phyloP scores from a whole-genome alignment of 257 asterid species.

The Osmanthus fragrans region DNA sequence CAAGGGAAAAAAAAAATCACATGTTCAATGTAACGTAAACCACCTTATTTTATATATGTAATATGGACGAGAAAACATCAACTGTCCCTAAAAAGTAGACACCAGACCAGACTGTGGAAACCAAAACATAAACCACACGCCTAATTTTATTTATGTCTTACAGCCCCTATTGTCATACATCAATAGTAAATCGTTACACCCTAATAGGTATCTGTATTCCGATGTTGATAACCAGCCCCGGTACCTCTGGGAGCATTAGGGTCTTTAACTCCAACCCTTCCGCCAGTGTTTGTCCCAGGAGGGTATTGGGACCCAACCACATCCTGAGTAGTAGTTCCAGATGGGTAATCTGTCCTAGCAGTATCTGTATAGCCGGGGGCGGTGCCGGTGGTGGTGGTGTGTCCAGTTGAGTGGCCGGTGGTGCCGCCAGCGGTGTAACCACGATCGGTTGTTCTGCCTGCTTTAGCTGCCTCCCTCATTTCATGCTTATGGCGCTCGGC shows the following conservation, averaged over 20 bases:
- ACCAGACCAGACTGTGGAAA: background rate
- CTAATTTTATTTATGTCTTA: background rate
- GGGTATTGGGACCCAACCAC: background rate
- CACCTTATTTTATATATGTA: background rate
- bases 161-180: background rate
- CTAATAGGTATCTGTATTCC: background rate
- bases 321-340: background rate
- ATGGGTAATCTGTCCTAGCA: background rate
- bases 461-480: slow-evolving; percentile 12
- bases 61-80: background rate
- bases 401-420: background rate
- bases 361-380: background rate
- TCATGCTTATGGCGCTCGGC: slow-evolving; percentile 35
- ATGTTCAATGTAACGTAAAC: background rate
- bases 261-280: background rate
- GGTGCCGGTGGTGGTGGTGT: background rate
- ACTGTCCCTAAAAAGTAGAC: background rate
- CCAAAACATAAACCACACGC: background rate
- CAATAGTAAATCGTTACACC: background rate
- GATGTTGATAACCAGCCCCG: background rate
- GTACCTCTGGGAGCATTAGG: background rate
- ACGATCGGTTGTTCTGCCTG: background rate
- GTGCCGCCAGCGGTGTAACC: background rate
- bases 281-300: background rate
- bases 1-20: background rate